Evolutionary conservation across 768 basidiomycete genomes (phyloP).

Genomic region (Podaxis sp.): DNA sequence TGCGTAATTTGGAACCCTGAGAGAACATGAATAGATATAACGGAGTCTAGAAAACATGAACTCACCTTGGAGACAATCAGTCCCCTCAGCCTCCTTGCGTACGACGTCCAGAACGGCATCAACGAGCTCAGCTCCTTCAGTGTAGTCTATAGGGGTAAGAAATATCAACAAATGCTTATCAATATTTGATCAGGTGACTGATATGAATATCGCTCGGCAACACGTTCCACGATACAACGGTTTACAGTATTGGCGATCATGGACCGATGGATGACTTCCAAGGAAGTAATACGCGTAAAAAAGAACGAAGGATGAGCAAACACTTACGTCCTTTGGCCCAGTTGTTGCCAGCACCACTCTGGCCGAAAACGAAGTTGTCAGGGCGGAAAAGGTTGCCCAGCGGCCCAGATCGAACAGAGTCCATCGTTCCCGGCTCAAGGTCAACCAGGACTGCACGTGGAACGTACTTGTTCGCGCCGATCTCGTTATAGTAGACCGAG

Average conservation of each 20-base stretch:
- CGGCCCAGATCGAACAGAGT: conserved; percentile 87
- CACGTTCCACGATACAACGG: conserved; percentile 14
- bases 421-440: conserved; percentile 97
- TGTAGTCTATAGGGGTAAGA: conserved; percentile 58
- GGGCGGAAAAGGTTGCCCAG: conserved; percentile 93
- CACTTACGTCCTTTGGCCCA: conserved; percentile 99
- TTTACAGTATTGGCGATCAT: conserved; percentile 20
- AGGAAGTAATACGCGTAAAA: background rate
- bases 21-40: conserved; percentile 20
- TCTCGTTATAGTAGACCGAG: conserved; percentile 98
- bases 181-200: conserved; percentile 17
- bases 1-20: conserved; percentile 98
- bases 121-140: conserved; percentile 96
- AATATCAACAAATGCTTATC: conserved; percentile 17
- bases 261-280: background rate
- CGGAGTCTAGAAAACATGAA: conserved; percentile 11
- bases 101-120: conserved; percentile 98
- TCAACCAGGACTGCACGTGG: conserved; percentile 97
- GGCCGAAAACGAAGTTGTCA: conserved; percentile 98
- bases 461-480: conserved; percentile 94
- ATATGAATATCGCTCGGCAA: conserved; percentile 7
- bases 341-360: conserved; percentile 99
- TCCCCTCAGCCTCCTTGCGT: conserved; percentile 97
- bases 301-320: conserved; percentile 8
- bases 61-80: conserved; percentile 93